Conservation (phyloP, 129 eudicot species). For the Lactuca saligna region DNA sequence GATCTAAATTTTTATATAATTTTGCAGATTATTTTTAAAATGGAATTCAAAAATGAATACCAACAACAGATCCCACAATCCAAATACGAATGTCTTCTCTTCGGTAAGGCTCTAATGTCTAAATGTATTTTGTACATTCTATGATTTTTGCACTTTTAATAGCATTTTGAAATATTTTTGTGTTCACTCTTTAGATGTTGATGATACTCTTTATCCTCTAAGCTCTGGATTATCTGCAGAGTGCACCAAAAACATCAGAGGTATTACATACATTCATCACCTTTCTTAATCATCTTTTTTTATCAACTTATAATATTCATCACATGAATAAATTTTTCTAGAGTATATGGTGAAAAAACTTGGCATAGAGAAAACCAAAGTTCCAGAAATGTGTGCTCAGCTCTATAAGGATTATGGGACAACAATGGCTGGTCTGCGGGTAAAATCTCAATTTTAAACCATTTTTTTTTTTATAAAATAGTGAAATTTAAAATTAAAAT, state of each 20-base stretch:
- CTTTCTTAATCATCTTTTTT: not conserved
- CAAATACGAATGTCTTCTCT: conserved; percentile 87
- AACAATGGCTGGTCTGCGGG: conserved; percentile 66
- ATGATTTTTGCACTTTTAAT: not conserved
- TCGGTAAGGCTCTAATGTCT: conserved; percentile 51
- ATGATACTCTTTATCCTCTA: conserved; percentile 87
- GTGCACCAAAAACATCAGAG: conserved; percentile 77
- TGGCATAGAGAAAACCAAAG: conserved; percentile 67
- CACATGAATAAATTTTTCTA: conserved; percentile 16
- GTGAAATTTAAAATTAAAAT: conserved; percentile 18
- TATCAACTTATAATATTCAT: not conserved
- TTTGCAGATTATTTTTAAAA: conserved; percentile 24
- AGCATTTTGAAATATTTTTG: not conserved
- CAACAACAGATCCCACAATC: conserved; percentile 36
- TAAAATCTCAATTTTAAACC: conserved; percentile 16
- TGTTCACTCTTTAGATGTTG: conserved; percentile 64
- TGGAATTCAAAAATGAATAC: conserved; percentile 45
- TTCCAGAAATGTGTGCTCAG: conserved; percentile 54
- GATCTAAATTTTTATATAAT: not conserved
- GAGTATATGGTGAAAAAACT: conserved; percentile 78
- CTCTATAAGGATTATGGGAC: conserved; percentile 91
- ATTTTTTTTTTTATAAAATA: not conserved
- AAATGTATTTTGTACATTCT: not conserved
- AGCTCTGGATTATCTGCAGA: conserved; percentile 74
- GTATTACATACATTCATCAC: conserved; percentile 25